phyloP scores from a whole-genome alignment of 305 asterid genomes.

The Fraxinus albicans region DNA sequence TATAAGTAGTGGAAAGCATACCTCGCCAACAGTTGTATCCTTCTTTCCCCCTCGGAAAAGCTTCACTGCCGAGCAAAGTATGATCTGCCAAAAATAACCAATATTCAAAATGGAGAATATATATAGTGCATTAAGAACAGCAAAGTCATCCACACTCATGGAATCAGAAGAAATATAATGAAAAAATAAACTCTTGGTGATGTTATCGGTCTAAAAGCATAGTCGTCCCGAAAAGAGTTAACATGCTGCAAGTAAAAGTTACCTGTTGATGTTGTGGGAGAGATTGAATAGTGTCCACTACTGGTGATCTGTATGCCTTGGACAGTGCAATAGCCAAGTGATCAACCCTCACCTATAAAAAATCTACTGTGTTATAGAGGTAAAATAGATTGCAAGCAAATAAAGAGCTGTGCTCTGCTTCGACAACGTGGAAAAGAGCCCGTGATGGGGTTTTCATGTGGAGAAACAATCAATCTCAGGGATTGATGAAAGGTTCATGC shows the following conservation, averaged over 20 bases:
- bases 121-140: neutral
- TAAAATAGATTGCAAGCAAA: neutral
- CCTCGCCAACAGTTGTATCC: constrained; percentile 88
- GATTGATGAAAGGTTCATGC: neutral
- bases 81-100: constrained; percentile 46
- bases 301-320: constrained; percentile 73
- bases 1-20: constrained; percentile 26
- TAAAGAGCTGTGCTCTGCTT: neutral
- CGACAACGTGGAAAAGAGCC: neutral
- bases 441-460: neutral
- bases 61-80: constrained; percentile 93
- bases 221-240: neutral
- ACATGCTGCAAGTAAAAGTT: constrained; percentile 9
- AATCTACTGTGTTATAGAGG: constrained; percentile 2
- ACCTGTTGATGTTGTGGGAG: constrained; percentile 99
- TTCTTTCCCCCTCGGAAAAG: constrained; percentile 79
- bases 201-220: neutral
- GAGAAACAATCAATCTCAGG: neutral
- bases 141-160: neutral
- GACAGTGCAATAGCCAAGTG: constrained; percentile 90
- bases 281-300: constrained; percentile 76
- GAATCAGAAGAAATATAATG: neutral
- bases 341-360: constrained; percentile 76
- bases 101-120: neutral
- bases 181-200: neutral